Conservation (phyloP, 129 eudicot genomes). For the Centella asiatica region DNA sequence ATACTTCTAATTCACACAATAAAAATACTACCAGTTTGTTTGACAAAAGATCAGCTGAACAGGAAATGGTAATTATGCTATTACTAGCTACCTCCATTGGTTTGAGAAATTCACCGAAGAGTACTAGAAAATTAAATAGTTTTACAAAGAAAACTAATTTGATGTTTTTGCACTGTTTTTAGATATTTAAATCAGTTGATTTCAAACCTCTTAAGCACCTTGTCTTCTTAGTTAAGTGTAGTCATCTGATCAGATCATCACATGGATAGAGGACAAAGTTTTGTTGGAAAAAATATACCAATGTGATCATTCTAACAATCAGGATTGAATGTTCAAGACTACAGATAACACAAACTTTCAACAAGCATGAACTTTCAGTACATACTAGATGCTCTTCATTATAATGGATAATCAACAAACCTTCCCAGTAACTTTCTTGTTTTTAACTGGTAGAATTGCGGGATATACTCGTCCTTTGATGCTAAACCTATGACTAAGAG, state of each 20-base stretch:
- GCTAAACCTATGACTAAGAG: conserved; percentile 76
- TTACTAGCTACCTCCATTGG: no score
- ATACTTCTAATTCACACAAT: no score
- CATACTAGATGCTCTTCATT: not conserved
- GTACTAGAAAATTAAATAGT: no score
- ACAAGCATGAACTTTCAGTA: not conserved
- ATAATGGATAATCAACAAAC: conserved; percentile 29
- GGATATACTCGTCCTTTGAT: conserved; percentile 85
- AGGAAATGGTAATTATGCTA: not conserved
- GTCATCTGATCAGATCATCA: not conserved
- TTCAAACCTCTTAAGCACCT: no score
- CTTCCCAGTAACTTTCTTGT: conserved; percentile 65
- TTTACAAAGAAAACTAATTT: no score
- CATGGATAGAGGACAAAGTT: not conserved
- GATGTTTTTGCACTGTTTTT: no score
- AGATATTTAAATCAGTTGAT: no score
- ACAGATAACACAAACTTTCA: not conserved
- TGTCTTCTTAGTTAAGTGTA: no score
- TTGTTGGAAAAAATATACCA: not conserved
- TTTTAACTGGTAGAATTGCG: conserved; percentile 68
- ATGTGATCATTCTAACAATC: not conserved
- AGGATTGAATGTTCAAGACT: not conserved
- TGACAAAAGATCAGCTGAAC: not conserved
- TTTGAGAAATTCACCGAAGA: no score
- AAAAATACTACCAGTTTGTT: not conserved